Evolutionary conservation across 2,329 filamentous ascomycete species (phyloP), one percentile per base, ranked within the genome.

Genomic region (Aureobasidium zeae): DNA sequence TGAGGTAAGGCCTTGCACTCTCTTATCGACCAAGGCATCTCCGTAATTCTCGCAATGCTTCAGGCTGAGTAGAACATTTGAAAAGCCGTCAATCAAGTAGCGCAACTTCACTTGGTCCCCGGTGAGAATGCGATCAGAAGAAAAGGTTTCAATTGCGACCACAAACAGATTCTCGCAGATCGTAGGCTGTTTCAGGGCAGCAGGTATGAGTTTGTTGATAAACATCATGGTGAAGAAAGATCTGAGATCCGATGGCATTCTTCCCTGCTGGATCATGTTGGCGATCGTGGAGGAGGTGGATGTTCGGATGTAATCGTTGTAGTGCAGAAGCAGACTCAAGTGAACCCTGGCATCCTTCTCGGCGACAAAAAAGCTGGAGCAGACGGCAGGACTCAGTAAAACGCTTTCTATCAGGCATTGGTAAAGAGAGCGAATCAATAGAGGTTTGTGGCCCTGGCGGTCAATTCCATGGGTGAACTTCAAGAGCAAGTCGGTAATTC

Each of bases 341-440:
- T 68, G 65, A 55, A 68, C 44, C 49, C 64, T 44, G 52, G 58
- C 24, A 54, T 64, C 49, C 47, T 62, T 13, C 61, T 65, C 46
- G 57, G 57, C n/a, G 56, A 59, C n/a, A 56, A 63, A 26, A 57
- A 66, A 39, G 16, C 34, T 21, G 2, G 15, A n/a, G n/a, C 35
- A n/a, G 36, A 67, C 57, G 6, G 60, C 59, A 43, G 57, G 22
- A 22, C 49, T 34, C 8, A 38, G 37, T 42, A 53, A 41, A 16
- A 45, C 47, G 17, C 43, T 44, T 36, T 50, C 33, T 10, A 46
- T 20, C 17, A 47, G 21, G 22, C 44, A 45, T 20, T 38, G 24
- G 16, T 37, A 45, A 4, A 41, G 28, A 9, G 28, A 26, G 5
- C 15, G 20, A 2, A 32, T 25, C 12, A 21, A 19, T 4, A 5